These are phyloP conservation scores for Aegilops tauschii DNA, from an alignment of 176 grass and related monocot species.

Conservation along the genomic window DNA sequence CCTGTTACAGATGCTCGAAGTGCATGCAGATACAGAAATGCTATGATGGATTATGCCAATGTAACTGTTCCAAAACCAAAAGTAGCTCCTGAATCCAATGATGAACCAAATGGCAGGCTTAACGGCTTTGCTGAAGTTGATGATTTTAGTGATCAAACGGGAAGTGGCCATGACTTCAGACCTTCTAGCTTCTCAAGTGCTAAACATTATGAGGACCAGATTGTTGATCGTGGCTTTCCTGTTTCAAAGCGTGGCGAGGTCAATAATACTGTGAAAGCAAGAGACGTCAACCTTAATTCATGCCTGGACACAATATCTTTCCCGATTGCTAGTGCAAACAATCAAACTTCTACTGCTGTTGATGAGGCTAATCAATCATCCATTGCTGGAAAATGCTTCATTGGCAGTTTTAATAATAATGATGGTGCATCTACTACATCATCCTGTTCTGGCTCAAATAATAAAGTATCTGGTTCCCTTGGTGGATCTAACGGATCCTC, in stretches of 20 bases:
- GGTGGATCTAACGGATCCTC: constrained; percentile 10
- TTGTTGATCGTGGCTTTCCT: constrained; percentile 36
- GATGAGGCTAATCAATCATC: constrained; percentile 30
- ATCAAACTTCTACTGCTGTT: constrained; percentile 31
- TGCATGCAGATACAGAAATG: constrained; percentile 19
- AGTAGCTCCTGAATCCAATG: constrained; percentile 25
- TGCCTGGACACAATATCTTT: constrained; percentile 39
- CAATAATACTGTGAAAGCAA: constrained; percentile 41
- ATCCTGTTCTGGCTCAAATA: constrained; percentile 35
- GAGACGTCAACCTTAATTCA: constrained; percentile 50
- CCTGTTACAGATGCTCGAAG: constrained; percentile 15
- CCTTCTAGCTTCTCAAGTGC: constrained; percentile 28
- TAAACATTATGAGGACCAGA: constrained; percentile 27
- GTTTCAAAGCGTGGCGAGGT: constrained; percentile 25
- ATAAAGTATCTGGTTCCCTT: constrained; percentile 28
- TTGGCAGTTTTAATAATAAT: constrained; percentile 40
- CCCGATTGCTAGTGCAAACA: constrained; percentile 46
- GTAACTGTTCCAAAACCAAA: background rate
- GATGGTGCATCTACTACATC: constrained; percentile 23
- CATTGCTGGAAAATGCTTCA: constrained; percentile 33
- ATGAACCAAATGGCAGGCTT: constrained; percentile 27
- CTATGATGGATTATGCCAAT: constrained; percentile 20
- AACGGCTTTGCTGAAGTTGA: constrained; percentile 22
- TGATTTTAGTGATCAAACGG: constrained; percentile 27
- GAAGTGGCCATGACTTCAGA: constrained; percentile 28